Evolutionary conservation across 1,284 basidiomycete species (phyloP).

Genomic region (Fistulina hepatica): DNA sequence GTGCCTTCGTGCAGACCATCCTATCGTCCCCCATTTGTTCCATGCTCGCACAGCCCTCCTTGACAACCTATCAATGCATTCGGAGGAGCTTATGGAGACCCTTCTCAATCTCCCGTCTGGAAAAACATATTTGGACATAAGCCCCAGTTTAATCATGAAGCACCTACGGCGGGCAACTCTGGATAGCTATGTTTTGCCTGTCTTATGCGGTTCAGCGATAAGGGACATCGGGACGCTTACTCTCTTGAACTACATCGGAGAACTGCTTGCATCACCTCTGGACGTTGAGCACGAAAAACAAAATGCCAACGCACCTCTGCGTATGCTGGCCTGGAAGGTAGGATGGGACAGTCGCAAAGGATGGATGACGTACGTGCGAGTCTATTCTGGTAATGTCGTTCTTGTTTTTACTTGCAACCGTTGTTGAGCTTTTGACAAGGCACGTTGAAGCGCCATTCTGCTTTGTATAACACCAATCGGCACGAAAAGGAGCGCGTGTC

Average conservation of each 20-base stretch:
- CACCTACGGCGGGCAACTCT: slow-evolving; percentile 63
- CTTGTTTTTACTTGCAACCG: not conserved
- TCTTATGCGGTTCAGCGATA: slow-evolving; percentile 76
- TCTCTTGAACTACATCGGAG: slow-evolving; percentile 72
- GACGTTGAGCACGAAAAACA: slow-evolving; percentile 44
- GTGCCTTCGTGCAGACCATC: slow-evolving; percentile 47
- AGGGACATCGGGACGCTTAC: slow-evolving; percentile 75
- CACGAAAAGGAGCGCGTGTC: slow-evolving; percentile 64
- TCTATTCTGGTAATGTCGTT: slow-evolving; percentile 64
- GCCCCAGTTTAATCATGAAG: slow-evolving; percentile 23
- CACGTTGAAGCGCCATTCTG: slow-evolving; percentile 52
- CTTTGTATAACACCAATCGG: slow-evolving; percentile 57
- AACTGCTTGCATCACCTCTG: slow-evolving; percentile 68
- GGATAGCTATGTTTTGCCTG: slow-evolving; percentile 59
- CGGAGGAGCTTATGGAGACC: slow-evolving; percentile 66
- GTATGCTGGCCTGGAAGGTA: slow-evolving; percentile 81
- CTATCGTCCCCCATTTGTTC: slow-evolving; percentile 52
- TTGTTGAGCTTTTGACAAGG: slow-evolving; percentile 29
- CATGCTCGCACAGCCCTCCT: slow-evolving; percentile 60
- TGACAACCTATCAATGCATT: slow-evolving; percentile 71
- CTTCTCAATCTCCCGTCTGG: slow-evolving; percentile 48
- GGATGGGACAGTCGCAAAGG: slow-evolving; percentile 75
- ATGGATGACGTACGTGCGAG: slow-evolving; percentile 85
- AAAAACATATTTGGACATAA: slow-evolving; percentile 33
- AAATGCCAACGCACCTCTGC: slow-evolving; percentile 38